Evolutionary conservation across 768 basidiomycete species (phyloP).

Genomic region (Lentinula sp.): DNA sequence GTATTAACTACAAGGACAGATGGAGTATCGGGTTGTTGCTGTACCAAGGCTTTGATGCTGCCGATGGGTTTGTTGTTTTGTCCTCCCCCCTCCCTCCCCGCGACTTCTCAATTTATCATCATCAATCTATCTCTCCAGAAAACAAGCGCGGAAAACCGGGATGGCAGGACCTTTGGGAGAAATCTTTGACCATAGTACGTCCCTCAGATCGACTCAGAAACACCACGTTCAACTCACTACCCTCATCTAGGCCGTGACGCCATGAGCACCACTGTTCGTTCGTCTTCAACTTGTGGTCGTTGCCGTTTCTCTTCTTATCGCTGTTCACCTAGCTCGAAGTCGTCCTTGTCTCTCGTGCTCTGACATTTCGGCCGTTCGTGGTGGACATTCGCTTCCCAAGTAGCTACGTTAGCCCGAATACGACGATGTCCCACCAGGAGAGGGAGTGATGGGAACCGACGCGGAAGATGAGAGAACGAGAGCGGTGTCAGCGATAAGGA

Average conservation of each 20-base stretch:
- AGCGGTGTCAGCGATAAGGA: slow-evolving; percentile 95
- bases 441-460: slow-evolving; percentile 85
- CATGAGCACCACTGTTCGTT: slow-evolving; percentile 84
- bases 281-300: neutral
- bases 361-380: slow-evolving; percentile 91
- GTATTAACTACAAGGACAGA: slow-evolving; percentile 27
- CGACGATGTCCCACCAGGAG: slow-evolving; percentile 92
- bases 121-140: slow-evolving; percentile 56
- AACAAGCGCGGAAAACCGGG: slow-evolving; percentile 91
- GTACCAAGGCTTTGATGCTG: slow-evolving; percentile 87
- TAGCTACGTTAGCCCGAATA: slow-evolving; percentile 72
- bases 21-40: slow-evolving; percentile 87
- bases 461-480: slow-evolving; percentile 80
- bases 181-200: slow-evolving; percentile 93
- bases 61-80: slow-evolving; percentile 63
- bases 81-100: neutral
- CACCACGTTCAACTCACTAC: neutral
- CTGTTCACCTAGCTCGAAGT: slow-evolving; percentile 63
- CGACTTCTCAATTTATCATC: slow-evolving; percentile 10
- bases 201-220: neutral
- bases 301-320: neutral
- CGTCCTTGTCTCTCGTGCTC: slow-evolving; percentile 73
- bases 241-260: slow-evolving; percentile 71
- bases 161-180: slow-evolving; percentile 98
- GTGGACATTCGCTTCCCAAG: slow-evolving; percentile 93